Base-by-base conservation (phyloP, 768 basidiomycete species). In the Amanita subjunquillea region DNA sequence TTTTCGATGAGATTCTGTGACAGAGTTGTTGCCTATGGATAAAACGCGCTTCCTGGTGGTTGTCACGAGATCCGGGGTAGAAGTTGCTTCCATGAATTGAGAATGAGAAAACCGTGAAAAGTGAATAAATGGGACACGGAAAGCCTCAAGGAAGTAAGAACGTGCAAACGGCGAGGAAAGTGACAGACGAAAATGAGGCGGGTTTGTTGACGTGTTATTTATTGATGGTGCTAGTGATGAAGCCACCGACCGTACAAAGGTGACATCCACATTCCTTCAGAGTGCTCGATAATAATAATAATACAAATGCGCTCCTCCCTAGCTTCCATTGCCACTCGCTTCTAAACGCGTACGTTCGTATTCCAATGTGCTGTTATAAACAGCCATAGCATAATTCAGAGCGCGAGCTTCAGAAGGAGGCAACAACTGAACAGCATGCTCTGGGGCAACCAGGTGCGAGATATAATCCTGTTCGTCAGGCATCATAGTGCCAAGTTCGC, bases 401-500 rank as follows among this genome's bases (percentile, higher is more conserved):
- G 79, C 64, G 0, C 54, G 51, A 3, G 53, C 54, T 56, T 79
- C 70, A 1, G 50, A 2, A 0, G 59, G 59, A n/a, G 38, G 59
- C 2, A 81, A 60, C 2, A 43, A 40, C 8, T 52, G 2, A 37
- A 70, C 13, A 2, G 79, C 82, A n/a, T 77, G 70, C 0, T 77
- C 69, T n/a, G 67, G 60, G 0, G 64, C 50, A 3, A 79, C 43
- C 10, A 83, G 60, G 53, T 72, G 63, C 12, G 74, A 68, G 37
- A 62, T 61, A 60, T 73, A 85, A 45, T 69, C 59, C 55, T 72
- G 62, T 59, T 84, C 83, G 58, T 83, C 71, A 0, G 73, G 63
- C 80, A 82, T 83, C 6, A 77, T 75, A 10, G 82, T 83, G 13
- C 72, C 71, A 30, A 62, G 57, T 22, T 79, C 69, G 12, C 65